phyloP scores from a whole-genome alignment of 2,329 filamentous ascomycete species.

The Colletotrichum musicola region DNA sequence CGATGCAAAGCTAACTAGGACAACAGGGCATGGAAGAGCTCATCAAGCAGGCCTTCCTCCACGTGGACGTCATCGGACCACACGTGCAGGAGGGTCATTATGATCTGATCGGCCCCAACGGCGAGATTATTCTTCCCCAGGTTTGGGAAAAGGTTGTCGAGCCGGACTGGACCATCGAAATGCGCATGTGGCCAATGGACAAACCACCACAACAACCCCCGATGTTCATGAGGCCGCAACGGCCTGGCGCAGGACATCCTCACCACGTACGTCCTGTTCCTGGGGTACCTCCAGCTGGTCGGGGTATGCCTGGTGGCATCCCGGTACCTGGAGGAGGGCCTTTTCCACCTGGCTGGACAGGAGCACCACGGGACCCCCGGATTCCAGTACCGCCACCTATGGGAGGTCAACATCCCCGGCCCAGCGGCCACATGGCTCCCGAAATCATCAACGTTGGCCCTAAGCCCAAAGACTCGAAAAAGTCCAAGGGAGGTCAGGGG shows the following conservation, averaged over 20 bases:
- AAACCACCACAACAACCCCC: conserved; percentile 22
- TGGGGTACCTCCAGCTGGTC: too few relatives aligned
- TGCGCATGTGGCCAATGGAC: conserved; percentile 74
- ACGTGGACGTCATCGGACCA: conserved; percentile 81
- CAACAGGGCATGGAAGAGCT: conserved; percentile 86
- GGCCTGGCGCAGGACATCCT: background rate
- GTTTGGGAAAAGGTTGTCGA: conserved; percentile 87
- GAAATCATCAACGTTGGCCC: conserved; percentile 45
- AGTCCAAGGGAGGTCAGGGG: conserved; percentile 43
- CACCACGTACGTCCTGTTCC: background rate
- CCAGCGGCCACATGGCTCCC: background rate
- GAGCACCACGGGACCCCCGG: background rate
- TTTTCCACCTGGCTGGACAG: background rate
- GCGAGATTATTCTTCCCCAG: conserved; percentile 84
- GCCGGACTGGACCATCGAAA: conserved; percentile 79
- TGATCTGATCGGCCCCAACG: conserved; percentile 82
- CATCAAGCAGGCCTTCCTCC: conserved; percentile 85
- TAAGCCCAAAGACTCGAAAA: conserved; percentile 41
- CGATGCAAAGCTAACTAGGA: conserved; percentile 42
- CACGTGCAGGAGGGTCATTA: conserved; percentile 85
- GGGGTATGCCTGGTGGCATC: background rate
- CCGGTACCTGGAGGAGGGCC: background rate
- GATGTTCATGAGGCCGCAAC: conserved; percentile 7
- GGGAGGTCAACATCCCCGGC: background rate
- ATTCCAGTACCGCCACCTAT: background rate